Evolutionary conservation across 306 rosid genomes (phyloP), one percentile per base, ranked within the genome.

Genomic region (Chamaecrista fasciculata): DNA sequence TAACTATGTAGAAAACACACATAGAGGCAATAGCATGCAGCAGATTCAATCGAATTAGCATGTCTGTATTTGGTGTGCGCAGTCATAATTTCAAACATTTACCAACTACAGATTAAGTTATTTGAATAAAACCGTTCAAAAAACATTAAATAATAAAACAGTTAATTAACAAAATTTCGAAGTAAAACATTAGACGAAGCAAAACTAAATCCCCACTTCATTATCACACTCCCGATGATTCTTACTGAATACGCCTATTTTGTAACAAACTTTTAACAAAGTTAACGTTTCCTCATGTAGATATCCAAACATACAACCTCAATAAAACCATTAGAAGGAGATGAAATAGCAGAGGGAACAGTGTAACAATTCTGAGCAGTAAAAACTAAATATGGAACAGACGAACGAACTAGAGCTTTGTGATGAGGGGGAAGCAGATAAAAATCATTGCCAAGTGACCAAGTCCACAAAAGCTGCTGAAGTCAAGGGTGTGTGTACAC

Each of bases 1-100:
- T 29, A 58, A 33, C 29, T 33, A 57, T 66, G 74, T 40, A 55
- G 47, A 70, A 55, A 59, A 67, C 50, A 70, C 12, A 52, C 65
- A 47, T 69, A 61, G 44, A 34, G 48, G 50, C 65, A 70, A 24
- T 19, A 21, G 64, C 59, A 62, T 28, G 10, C 10, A 73, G 43
- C 36, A 63, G 44, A 73, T 43, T 37, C 47, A 70, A 44, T 42
- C 16, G 25, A 23, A 2, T 47, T 31, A 75, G 39, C 24, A 40
- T 53, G 21, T 60, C 16, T 19, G 67, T 15, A 26, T 24, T 69
- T 3, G 0, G 42, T 19, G 31, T 7, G 19, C 16, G 57, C 25
- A 50, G 65, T 20, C 18, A 50, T 44, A 67, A 53, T 49, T 62
- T 65, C 48, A 23, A 65, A 34, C 40, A 56, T 29, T 28, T 37